phyloP scores from a whole-genome alignment of 2,329 filamentous ascomycete species.

The Colletotrichum abscissum region DNA sequence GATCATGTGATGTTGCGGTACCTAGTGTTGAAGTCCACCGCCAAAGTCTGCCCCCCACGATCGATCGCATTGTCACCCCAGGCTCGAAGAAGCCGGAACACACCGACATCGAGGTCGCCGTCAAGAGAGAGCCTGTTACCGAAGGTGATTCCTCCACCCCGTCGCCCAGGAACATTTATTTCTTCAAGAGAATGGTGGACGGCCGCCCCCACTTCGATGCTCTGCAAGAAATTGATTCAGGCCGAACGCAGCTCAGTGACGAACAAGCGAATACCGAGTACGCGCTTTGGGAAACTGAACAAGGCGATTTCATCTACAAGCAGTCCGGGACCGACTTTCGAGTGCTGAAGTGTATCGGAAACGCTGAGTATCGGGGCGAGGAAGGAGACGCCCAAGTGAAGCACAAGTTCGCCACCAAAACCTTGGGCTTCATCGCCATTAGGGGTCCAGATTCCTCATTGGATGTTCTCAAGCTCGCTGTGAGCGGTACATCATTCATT shows the following conservation, averaged over 20 bases:
- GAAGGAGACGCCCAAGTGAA: neutral
- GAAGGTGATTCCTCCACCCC: no score
- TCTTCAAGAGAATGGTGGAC: conserved; percentile 1
- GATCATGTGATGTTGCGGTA: neutral
- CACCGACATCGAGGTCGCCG: neutral
- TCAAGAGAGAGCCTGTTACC: neutral
- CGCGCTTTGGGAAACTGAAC: neutral
- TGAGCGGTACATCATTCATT: neutral
- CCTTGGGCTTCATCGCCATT: neutral
- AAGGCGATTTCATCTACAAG: neutral
- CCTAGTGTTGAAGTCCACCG: neutral
- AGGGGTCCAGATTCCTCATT: neutral
- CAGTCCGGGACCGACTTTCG: neutral
- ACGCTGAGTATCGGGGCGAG: rapidly evolving
- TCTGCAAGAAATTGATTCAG: neutral
- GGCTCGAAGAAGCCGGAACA: no score
- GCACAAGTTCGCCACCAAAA: neutral
- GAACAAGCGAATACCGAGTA: neutral
- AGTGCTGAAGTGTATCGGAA: neutral
- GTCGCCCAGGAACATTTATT: neutral
- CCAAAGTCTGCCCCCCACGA: no score
- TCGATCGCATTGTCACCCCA: no score
- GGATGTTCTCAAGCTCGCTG: neutral
- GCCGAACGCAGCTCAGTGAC: neutral
- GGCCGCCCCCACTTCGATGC: neutral